phyloP scores from a whole-genome alignment of 2,329 filamentous ascomycete species.

The Niveomyces coronatus region DNA sequence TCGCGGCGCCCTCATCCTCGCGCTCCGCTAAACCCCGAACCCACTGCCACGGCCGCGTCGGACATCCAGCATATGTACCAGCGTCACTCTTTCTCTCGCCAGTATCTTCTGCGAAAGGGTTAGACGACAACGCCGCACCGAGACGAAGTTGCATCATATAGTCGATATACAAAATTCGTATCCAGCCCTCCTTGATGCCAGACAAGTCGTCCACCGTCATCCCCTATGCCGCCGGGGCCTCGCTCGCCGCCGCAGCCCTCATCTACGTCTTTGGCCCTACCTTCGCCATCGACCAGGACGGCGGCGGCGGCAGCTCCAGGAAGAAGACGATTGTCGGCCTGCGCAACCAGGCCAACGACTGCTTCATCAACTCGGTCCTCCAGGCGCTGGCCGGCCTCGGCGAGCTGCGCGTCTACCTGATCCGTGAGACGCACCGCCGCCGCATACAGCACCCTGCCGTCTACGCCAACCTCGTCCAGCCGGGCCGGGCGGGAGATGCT shows the following conservation, averaged over 20 bases:
- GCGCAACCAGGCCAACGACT: conserved; percentile 85
- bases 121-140: too few relatives aligned
- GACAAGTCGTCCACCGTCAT: conserved; percentile 38
- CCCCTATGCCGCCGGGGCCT: conserved; percentile 90
- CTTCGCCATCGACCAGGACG: conserved; percentile 82
- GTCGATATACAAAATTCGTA: too few relatives aligned
- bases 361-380: conserved; percentile 92
- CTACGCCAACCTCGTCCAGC: conserved; percentile 54
- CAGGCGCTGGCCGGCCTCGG: conserved; percentile 86
- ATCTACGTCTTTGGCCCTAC: conserved; percentile 98
- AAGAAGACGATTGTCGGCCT: conserved; percentile 87
- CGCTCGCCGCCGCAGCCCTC: conserved; percentile 84
- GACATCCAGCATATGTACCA: not conserved
- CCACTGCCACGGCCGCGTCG: conserved; percentile 1
- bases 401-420: conserved; percentile 83
- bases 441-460: conserved; percentile 67
- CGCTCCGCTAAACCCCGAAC: conserved; percentile 7
- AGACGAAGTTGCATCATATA: too few relatives aligned
- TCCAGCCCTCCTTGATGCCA: conserved; percentile 25
- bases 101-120: too few relatives aligned
- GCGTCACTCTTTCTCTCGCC: too few relatives aligned
- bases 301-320: conserved; percentile 47
- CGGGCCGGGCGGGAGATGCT: conserved; percentile 18
- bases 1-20: not conserved
- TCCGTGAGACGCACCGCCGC: conserved; percentile 79